These are phyloP conservation scores for Pythium inflatum DNA, from an alignment of 352 stramenopile species.

Conservation along the genomic window DNA sequence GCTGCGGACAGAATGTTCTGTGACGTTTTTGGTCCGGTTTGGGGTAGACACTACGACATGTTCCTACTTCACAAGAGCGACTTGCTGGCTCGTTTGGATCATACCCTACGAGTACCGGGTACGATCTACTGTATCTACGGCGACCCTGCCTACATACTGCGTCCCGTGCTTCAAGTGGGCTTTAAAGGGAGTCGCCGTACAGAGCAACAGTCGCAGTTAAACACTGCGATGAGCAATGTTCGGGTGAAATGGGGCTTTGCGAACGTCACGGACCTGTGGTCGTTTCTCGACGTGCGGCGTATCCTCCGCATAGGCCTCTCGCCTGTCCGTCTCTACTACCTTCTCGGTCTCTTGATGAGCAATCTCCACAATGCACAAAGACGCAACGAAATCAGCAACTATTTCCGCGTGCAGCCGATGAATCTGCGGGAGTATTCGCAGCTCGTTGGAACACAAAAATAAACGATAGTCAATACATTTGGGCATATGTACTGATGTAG, in stretches of 20 bases:
- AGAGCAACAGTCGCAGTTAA: conserved; percentile 4
- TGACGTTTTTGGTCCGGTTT: conserved; percentile 24
- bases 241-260: conserved; percentile 14
- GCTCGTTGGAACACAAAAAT: too few species aligned
- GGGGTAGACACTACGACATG: conserved; percentile 26
- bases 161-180: conserved; percentile 3
- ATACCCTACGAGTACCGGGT: neutral
- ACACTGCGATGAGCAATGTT: conserved; percentile 15
- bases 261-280: conserved; percentile 7
- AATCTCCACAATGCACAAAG: conserved; percentile 12
- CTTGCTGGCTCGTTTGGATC: neutral
- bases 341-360: neutral
- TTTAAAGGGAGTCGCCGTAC: conserved; percentile 1
- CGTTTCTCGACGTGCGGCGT: conserved; percentile 6
- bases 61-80: conserved; percentile 10
- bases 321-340: conserved; percentile 8
- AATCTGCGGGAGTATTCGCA: too few species aligned
- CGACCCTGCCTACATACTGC: conserved; percentile 16
- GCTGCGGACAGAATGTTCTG: conserved; percentile 29
- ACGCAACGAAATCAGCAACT: conserved; percentile 2
- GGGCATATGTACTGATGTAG: too few species aligned
- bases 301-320: neutral
- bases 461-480: too few species aligned
- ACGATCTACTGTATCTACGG: conserved; percentile 8
- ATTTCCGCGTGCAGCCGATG: conserved; percentile 3